These are phyloP conservation scores for Sclerotinia minor DNA, from an alignment of 2,329 filamentous ascomycete species.

Conservation along the genomic window DNA sequence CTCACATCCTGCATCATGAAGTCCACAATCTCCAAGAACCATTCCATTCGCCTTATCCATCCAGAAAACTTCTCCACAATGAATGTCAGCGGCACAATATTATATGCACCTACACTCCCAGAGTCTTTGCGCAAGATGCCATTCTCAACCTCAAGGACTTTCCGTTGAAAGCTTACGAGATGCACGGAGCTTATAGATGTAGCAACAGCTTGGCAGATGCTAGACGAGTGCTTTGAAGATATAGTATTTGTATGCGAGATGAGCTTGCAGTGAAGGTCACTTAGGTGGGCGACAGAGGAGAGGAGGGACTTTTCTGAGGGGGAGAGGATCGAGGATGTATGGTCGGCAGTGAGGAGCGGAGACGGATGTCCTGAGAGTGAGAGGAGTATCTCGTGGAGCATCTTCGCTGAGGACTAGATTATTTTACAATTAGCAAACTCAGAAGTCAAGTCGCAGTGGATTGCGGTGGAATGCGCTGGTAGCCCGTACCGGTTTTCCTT, in stretches of 20 bases:
- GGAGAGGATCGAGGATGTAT: constrained; percentile 57
- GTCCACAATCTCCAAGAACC: constrained; percentile 73
- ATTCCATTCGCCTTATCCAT: constrained; percentile 82
- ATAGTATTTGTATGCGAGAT: constrained; percentile 67
- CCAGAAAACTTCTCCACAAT: constrained; percentile 82
- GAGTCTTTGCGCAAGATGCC: constrained; percentile 75
- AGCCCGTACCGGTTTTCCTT: constrained; percentile 4
- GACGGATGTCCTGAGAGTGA: constrained; percentile 93
- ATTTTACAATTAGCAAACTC: constrained; percentile 23
- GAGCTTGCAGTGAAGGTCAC: constrained; percentile 73
- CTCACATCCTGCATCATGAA: constrained; percentile 58
- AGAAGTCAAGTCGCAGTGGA: constrained; percentile 24
- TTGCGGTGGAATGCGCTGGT: neutral
- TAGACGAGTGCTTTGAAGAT: constrained; percentile 70
- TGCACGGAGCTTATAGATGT: constrained; percentile 74
- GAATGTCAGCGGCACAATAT: constrained; percentile 86
- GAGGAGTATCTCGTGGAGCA: constrained; percentile 98
- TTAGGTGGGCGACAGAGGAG: constrained; percentile 72
- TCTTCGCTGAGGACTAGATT: constrained; percentile 44
- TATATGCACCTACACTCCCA: constrained; percentile 81
- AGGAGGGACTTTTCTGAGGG: constrained; percentile 83
- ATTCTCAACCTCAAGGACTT: constrained; percentile 81
- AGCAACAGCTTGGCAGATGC: constrained; percentile 84
- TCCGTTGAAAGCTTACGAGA: constrained; percentile 76
- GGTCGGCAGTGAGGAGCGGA: constrained; percentile 68